Base-by-base conservation (phyloP, 169 alveolate genomes). In the Theileria orientalis region DNA sequence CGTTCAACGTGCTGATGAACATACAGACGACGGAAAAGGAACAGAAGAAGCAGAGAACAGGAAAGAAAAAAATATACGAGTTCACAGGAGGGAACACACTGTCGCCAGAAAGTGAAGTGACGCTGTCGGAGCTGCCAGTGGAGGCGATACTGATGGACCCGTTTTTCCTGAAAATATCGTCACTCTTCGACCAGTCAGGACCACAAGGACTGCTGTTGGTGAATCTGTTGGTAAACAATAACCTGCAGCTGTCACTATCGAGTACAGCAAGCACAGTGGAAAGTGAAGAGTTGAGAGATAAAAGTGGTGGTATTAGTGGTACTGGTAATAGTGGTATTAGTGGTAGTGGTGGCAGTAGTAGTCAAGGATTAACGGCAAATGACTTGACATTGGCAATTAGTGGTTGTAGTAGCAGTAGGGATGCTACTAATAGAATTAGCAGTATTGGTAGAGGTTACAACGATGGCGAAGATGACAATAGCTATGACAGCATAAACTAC, bases 1-100 rank as follows among this genome's bases (percentile, higher is more conserved):
- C 94, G 13, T 89, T 74, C 68, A 89, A 80, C 72, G 85, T 89
- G 59, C 70, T 89, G 67, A 68, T 83, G 66, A 89, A 74, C 67
- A 80, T 89, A 87, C 79, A 85, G 76, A 82, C 60, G 27, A 90
- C 86, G 51, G 80, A 77, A 14, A 67, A 61, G 9, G 29, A 35
- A 2, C 69, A 70, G 16, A 73, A 61, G 35, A 42, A 51, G n/a
- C 46, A 37, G 1, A 16, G 35, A 14, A 37, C 35, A 0, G 37
- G 46, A 8, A 16, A 70, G 9, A 66, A 76, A n/a, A 46, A 27
- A 14, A 27, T 63, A 1, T 56, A 56, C 19, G 72, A 63, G 25
- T 63, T 63, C 59, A 63, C 66, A 30, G 66, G 66, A 5, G 14
- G 64, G 11, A 63, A 62, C 40, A 82, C 89, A 7, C 63, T 82